Evolutionary conservation across 768 basidiomycete genomes (phyloP).

Genomic region (Crepidotus variabilis): DNA sequence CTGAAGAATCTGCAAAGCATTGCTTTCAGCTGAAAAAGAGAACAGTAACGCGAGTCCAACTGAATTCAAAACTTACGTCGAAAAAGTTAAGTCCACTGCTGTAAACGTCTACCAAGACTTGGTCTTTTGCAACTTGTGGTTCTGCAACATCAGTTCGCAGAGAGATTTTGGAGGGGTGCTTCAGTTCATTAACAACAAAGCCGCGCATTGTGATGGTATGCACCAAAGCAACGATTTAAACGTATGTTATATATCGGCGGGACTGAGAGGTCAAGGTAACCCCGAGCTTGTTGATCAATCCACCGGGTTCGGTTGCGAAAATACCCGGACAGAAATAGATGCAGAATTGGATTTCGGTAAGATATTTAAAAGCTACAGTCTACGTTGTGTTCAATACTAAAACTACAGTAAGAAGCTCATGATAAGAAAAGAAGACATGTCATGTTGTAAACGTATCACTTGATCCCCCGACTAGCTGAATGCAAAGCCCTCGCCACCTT

Average conservation of each 20-base stretch:
- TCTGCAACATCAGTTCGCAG: slow-evolving; percentile 53
- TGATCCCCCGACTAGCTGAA: slow-evolving; percentile 49
- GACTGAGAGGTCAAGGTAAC: not conserved
- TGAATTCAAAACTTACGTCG: slow-evolving; percentile 45
- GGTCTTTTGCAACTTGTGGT: slow-evolving; percentile 44
- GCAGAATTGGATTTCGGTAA: too few relatives aligned
- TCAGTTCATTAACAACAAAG: slow-evolving; percentile 68
- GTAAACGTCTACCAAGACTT: slow-evolving; percentile 75
- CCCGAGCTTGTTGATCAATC: not conserved
- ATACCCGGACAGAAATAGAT: not conserved
- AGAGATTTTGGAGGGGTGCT: slow-evolving; percentile 62
- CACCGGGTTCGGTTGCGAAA: not conserved
- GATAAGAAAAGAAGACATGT: not conserved
- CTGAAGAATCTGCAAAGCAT: slow-evolving; percentile 62
- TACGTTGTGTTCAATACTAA: not conserved
- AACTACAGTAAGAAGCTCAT: not conserved
- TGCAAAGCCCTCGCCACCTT: slow-evolving; percentile 95
- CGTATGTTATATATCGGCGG: not conserved
- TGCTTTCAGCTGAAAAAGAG: slow-evolving; percentile 3
- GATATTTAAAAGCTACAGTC: not conserved
- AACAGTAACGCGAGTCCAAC: not conserved
- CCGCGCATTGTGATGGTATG: slow-evolving; percentile 60
- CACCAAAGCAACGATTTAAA: slow-evolving; percentile 1
- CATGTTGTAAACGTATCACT: not conserved
- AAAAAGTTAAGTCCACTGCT: slow-evolving; percentile 79